Percentiles rank a stretch among this genome's conserved stretches.
phyloP scores from a whole-genome alignment of 1,284 basidiomycete species.

The Sanghuangporus sanghuang region DNA sequence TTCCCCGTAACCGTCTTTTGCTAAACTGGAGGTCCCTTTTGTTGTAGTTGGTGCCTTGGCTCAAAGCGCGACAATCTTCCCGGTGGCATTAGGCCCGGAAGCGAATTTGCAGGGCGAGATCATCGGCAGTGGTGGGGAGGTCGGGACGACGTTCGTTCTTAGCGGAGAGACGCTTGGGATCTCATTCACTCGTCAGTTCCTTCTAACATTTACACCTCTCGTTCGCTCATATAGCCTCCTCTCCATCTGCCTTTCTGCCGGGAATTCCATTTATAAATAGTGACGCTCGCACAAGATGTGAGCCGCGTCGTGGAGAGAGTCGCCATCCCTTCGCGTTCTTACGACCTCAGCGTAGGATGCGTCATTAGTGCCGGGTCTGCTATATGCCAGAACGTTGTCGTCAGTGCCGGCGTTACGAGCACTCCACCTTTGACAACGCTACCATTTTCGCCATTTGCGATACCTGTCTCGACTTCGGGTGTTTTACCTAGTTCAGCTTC shows the following conservation, averaged over 20 bases:
- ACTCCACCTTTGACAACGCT: background rate
- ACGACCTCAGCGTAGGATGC: background rate
- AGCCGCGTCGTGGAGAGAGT: constrained; percentile 4
- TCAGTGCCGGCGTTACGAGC: background rate
- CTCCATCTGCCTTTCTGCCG: background rate
- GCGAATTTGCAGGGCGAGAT: constrained; percentile 6
- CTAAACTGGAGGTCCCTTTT: background rate
- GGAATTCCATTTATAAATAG: background rate
- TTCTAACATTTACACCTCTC: background rate
- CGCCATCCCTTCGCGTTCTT: constrained; percentile 6
- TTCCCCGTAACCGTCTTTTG: background rate
- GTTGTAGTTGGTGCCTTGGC: background rate
- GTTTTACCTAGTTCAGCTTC: background rate
- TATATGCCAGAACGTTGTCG: constrained; percentile 8
- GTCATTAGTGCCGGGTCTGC: constrained; percentile 3
- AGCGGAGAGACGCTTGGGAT: constrained; percentile 7
- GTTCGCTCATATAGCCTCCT: background rate
- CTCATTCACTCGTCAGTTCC: constrained; percentile 10
- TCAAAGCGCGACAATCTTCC: constrained; percentile 8
- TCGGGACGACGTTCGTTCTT: constrained; percentile 13
- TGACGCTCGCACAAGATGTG: constrained; percentile 8
- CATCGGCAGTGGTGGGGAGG: constrained; percentile 1
- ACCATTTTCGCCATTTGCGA: constrained; percentile 1
- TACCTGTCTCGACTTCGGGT: background rate
- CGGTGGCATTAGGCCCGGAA: background rate